phyloP scores from a whole-genome alignment of 768 basidiomycete genomes.

The Phlebiopsis gigantea region DNA sequence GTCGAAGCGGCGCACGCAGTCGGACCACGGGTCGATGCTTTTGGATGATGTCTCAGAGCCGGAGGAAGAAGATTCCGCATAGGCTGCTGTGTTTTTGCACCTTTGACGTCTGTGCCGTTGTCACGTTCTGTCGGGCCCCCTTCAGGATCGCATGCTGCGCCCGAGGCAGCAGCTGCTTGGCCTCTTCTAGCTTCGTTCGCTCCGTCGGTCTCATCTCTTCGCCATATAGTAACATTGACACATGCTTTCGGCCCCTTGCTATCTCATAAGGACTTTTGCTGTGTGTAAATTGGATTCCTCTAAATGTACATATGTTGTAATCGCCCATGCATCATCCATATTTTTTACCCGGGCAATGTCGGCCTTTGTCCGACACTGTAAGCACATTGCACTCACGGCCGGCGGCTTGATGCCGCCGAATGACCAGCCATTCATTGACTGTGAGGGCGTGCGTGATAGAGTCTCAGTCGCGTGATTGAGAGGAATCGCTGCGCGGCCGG shows the following conservation, averaged over 20 bases:
- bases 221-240: neutral
- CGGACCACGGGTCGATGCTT: conserved; percentile 25
- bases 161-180: conserved; percentile 2
- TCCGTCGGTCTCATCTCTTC: neutral
- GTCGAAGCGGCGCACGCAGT: conserved; percentile 35
- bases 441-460: neutral
- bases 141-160: neutral
- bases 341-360: neutral
- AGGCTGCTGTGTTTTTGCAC: neutral
- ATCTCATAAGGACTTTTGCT: neutral
- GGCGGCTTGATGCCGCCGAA: neutral
- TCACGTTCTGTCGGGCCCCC: neutral
- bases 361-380: neutral
- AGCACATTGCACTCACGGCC: neutral
- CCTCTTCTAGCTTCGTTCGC: neutral
- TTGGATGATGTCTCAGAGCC: conserved; percentile 19
- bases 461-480: no score
- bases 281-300: neutral
- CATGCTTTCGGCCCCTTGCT: neutral
- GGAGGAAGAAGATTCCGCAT: conserved; percentile 16
- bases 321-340: neutral
- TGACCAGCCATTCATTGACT: neutral
- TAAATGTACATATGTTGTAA: neutral
- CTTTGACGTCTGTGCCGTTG: neutral
- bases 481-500: no score